A percentile compares a stretch with the other conserved stretches of the same genome.
phyloP scores from a whole-genome alignment of 176 grass and related monocot species.

The Rhipidocladum racemiflorum region DNA sequence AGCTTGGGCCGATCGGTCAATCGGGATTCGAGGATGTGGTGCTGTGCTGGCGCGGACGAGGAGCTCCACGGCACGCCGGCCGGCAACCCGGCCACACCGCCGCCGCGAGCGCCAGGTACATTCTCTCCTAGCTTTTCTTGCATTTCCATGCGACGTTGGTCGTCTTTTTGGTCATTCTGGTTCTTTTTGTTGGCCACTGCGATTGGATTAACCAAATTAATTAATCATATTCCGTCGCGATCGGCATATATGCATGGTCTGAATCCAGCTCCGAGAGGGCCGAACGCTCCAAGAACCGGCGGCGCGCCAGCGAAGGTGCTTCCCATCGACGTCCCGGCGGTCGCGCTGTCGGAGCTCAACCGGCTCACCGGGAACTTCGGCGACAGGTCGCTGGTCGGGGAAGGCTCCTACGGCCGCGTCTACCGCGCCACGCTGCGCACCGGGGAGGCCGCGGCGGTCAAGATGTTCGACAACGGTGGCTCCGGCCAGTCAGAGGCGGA shows the following conservation, averaged over 20 bases:
- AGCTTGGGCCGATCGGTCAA: too few relatives aligned
- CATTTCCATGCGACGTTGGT: too few relatives aligned
- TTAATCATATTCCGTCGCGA: too few relatives aligned
- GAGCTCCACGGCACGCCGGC: constrained; percentile 23
- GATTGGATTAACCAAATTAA: too few relatives aligned
- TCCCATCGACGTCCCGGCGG: constrained; percentile 65
- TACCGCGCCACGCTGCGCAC: constrained; percentile 65
- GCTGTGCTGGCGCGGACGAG: constrained; percentile 37
- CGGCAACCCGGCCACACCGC: constrained; percentile 19
- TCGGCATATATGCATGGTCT: too few relatives aligned
- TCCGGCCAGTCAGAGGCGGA: constrained; percentile 66
- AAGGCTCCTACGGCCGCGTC: constrained; percentile 90
- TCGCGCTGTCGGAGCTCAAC: constrained; percentile 69
- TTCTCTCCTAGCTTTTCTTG: too few relatives aligned
- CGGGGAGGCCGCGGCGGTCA: constrained; percentile 63
- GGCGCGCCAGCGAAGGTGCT: constrained; percentile 51
- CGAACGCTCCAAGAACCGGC: constrained; percentile 44
- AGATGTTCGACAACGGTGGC: constrained; percentile 70
- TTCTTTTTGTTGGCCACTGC: too few relatives aligned
- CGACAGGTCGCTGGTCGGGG: constrained; percentile 63
- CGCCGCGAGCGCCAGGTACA: constrained; percentile 33
- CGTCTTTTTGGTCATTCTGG: too few relatives aligned
- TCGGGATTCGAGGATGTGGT: constrained; percentile 38
- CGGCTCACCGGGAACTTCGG: constrained; percentile 64
- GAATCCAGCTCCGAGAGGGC: constrained; percentile 34